These are phyloP conservation scores for Carnegiea gigantea DNA, from an alignment of 179 eudicot species.

Conservation along the genomic window DNA sequence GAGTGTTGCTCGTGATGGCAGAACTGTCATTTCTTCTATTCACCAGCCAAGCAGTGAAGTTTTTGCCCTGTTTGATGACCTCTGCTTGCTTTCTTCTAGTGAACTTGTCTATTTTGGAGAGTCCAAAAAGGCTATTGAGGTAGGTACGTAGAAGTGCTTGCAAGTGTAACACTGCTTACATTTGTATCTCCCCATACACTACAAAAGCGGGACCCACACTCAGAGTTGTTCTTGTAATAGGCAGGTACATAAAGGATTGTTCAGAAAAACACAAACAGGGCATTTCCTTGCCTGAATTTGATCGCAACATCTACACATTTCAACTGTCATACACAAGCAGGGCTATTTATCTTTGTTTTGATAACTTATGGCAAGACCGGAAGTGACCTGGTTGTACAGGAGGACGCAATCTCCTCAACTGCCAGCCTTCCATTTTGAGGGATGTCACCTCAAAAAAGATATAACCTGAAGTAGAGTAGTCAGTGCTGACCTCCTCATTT, in stretches of 20 bases:
- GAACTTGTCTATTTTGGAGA: slow-evolving; percentile 78
- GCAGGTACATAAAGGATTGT: too few species aligned
- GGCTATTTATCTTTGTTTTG: background rate
- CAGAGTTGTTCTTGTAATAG: too few species aligned
- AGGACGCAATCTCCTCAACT: background rate
- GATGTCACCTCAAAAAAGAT: background rate
- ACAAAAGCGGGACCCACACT: too few species aligned
- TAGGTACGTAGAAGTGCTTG: slow-evolving; percentile 16
- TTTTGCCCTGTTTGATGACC: slow-evolving; percentile 77
- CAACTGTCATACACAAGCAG: too few species aligned
- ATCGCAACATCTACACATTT: too few species aligned
- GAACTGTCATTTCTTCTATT: slow-evolving; percentile 74
- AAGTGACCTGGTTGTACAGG: background rate
- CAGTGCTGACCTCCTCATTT: background rate
- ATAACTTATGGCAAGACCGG: background rate
- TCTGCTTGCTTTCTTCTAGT: slow-evolving; percentile 70
- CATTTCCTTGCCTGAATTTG: too few species aligned
- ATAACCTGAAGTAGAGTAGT: background rate
- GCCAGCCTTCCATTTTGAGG: background rate
- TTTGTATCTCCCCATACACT: too few species aligned
- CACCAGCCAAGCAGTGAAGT: slow-evolving; percentile 97
- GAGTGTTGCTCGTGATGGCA: slow-evolving; percentile 61
- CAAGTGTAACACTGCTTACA: too few species aligned
- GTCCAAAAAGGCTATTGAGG: slow-evolving; percentile 63
- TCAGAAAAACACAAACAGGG: too few species aligned